Base-by-base conservation (phyloP, 2,329 filamentous ascomycete species). In the Trichoderma hamatum region DNA sequence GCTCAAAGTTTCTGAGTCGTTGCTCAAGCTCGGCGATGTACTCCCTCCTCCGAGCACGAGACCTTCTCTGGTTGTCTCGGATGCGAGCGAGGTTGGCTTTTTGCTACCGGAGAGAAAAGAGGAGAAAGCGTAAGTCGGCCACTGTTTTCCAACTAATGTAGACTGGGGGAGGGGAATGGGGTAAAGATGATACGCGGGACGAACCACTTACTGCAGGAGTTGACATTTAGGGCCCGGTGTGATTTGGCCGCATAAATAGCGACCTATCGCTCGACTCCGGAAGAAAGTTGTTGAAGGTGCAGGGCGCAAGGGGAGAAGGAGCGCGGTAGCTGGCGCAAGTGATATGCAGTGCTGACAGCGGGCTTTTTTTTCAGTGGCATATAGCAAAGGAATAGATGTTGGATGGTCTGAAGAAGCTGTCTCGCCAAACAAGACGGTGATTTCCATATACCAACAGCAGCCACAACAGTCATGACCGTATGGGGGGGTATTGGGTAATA, bases 41-140 rank as follows among this genome's bases (percentile, higher is more conserved):
- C 75, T 92, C 90, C 81, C 91, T 92, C 72, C 89, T 85, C 43
- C 91, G 86, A 56, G 90, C 90, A 65, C 92, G 88, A n/a, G 89
- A 92, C 71, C 91, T 88, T 68, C 91, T 85, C 77, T 94, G 92
- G 74, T 94, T 94, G 74, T 94, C 90, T 72, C 91, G 86, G 72
- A 93, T 90, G 69, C 91, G 89, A 71, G 79, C 79, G 73, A 81
- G 75, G 69, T 81, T 81, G 70, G 78, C 78, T 70, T 78, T 79
- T 72, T 80, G 78, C 79, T 80, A 72, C n/a, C 10, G 21, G 61
- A 68, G 26, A 58, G 70, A 66, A 64, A 65, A 64, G 66, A 60
- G 60, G 66, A 62, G 66, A 68, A 36, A 39, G 32, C 24, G 52
- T 68, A 55, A 64, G 59, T 67, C 24, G 43, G 67, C 32, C 43